These are phyloP conservation scores for Pseudocercospora eumusae DNA, from an alignment of 2,329 filamentous ascomycete species.

Conservation along the genomic window DNA sequence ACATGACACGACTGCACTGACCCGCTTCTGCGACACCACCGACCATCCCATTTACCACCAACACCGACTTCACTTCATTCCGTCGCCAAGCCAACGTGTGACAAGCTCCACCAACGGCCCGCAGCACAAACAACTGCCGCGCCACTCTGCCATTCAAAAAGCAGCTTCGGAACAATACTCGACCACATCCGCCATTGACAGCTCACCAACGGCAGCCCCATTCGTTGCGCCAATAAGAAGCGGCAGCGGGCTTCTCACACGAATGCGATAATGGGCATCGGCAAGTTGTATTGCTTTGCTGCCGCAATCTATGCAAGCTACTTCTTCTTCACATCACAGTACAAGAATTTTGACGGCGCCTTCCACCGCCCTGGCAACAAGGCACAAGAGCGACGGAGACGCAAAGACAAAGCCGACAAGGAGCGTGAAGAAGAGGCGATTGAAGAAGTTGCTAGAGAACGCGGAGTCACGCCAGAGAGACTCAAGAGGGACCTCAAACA, in stretches of 20 bases:
- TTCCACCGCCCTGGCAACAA: conserved; percentile 30
- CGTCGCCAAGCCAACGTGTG: background rate
- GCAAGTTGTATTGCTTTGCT: conserved; percentile 35
- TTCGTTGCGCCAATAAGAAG: background rate
- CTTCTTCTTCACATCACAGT: conserved; percentile 32
- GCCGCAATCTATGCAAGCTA: conserved; percentile 25
- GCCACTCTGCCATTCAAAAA: background rate
- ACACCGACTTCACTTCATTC: conserved; percentile 1
- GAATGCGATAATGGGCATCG: conserved; percentile 34
- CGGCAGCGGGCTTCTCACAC: background rate
- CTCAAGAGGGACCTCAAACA: conserved; percentile 9
- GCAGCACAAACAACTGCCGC: background rate
- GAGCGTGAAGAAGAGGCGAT: background rate
- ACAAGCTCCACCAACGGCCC: background rate
- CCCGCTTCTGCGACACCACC: background rate
- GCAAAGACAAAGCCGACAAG: conserved; percentile 16
- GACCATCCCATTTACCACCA: too few relatives aligned
- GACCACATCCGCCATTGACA: background rate
- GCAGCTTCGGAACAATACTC: background rate
- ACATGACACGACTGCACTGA: background rate
- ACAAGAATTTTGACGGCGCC: conserved; percentile 29
- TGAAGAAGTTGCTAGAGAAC: conserved; percentile 15
- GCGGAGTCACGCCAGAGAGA: conserved; percentile 1
- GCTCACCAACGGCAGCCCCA: background rate
- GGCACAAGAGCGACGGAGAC: conserved; percentile 8